phyloP scores from a whole-genome alignment of 768 basidiomycete genomes.

The Lentinus tigrinus region DNA sequence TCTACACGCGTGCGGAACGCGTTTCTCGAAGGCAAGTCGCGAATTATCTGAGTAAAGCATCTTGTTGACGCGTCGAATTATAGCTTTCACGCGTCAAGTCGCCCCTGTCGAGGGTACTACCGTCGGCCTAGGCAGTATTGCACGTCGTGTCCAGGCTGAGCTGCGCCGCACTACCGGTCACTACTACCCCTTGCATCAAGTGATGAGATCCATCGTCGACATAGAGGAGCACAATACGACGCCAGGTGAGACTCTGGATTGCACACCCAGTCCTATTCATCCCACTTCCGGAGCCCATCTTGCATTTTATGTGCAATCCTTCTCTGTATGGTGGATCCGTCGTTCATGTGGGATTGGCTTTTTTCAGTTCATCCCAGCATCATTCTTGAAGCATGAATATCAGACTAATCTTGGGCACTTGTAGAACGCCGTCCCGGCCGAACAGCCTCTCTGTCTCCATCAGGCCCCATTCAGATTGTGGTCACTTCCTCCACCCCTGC shows the following conservation, averaged over 20 bases:
- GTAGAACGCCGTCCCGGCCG: neutral
- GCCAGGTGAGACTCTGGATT: neutral
- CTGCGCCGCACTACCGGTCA: conserved; percentile 8
- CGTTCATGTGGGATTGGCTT: too few species aligned
- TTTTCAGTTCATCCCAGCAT: too few species aligned
- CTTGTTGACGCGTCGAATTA: neutral
- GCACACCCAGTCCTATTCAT: neutral
- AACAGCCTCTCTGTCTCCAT: neutral
- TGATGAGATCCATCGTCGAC: conserved; percentile 3
- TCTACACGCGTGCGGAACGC: neutral
- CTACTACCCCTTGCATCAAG: conserved; percentile 9
- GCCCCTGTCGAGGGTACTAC: neutral
- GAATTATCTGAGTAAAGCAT: too few species aligned
- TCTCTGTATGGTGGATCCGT: too few species aligned
- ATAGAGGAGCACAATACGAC: neutral
- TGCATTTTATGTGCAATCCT: too few species aligned
- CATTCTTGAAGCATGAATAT: too few species aligned
- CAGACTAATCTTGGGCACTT: neutral
- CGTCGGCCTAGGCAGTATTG: neutral
- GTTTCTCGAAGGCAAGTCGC: conserved; percentile 8
- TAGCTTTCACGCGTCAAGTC: neutral
- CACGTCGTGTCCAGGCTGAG: conserved; percentile 14
- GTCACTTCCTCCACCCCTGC: neutral
- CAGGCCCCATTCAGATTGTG: neutral
- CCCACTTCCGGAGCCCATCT: too few species aligned